Conservation (phyloP, 805 yeast species). For the Candida saitoana region DNA sequence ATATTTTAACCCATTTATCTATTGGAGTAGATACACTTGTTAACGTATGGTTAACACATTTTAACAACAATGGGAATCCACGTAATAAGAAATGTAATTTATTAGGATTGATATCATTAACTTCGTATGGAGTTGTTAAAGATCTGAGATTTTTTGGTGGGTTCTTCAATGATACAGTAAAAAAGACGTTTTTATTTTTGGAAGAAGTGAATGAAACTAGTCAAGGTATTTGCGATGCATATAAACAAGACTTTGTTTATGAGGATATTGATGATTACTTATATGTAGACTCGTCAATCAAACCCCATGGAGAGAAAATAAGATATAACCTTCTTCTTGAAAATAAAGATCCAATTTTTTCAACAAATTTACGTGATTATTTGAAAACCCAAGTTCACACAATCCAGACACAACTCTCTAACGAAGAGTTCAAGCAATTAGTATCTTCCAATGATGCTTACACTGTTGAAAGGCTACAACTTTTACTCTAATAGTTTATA, state of each 20-base stretch:
- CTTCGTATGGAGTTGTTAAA: constrained; percentile 30
- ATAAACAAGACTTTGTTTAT: constrained; percentile 33
- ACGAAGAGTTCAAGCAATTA: constrained; percentile 30
- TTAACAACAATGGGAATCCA: constrained; percentile 63
- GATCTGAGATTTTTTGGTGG: constrained; percentile 8
- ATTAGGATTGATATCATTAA: constrained; percentile 55
- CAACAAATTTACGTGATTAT: constrained; percentile 44
- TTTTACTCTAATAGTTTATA: constrained; percentile 1
- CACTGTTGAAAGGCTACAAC: constrained; percentile 25
- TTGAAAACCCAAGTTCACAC: constrained; percentile 29
- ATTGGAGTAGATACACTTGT: constrained; percentile 22
- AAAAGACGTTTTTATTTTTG: constrained; percentile 42
- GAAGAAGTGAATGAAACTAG: constrained; percentile 70
- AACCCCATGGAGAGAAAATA: constrained; percentile 40
- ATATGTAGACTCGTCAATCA: constrained; percentile 37
- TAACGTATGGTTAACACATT: constrained; percentile 36
- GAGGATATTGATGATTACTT: constrained; percentile 41
- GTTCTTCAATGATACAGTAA: constrained; percentile 24
- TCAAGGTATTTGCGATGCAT: constrained; percentile 32
- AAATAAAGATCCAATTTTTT: constrained; percentile 32
- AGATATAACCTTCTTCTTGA: constrained; percentile 32
- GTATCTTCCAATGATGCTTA: constrained; percentile 31
- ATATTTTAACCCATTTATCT: constrained; percentile 26
- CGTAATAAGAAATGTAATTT: constrained; percentile 66
- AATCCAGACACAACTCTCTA: constrained; percentile 22